A percentile compares a stretch with the other conserved stretches of the same genome.
These are phyloP conservation scores for Colletotrichum plurivorum DNA, from an alignment of 2,329 filamentous ascomycete species.

Conservation along the genomic window DNA sequence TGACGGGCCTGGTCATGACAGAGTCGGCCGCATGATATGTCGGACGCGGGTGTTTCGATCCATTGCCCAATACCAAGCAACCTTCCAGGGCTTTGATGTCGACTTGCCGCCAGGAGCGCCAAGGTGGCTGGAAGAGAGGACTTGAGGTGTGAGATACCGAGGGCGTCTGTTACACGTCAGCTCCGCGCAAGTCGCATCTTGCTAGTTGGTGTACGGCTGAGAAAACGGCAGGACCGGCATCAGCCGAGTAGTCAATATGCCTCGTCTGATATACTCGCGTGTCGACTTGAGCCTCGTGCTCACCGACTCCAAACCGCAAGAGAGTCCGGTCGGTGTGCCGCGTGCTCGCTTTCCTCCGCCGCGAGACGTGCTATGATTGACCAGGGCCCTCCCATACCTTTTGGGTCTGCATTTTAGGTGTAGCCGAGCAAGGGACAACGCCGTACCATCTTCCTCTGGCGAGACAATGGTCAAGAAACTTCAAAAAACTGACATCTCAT, in stretches of 20 bases:
- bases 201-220: neutral
- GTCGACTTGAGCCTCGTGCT: conserved; percentile 19
- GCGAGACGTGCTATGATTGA: neutral
- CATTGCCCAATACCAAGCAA: conserved; percentile 5
- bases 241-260: neutral
- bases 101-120: conserved; percentile 1
- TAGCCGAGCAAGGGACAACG: too few relatives aligned
- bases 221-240: neutral
- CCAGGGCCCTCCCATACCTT: too few relatives aligned
- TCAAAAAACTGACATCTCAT: neutral
- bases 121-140: neutral
- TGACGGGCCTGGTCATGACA: neutral
- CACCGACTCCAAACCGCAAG: neutral
- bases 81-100: conserved; percentile 18
- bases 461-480: neutral
- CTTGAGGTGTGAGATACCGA: neutral
- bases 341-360: neutral
- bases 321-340: neutral
- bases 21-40: neutral
- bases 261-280: conserved; percentile 22
- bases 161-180: conserved; percentile 1
- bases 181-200: neutral
- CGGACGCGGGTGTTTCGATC: conserved; percentile 6
- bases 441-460: neutral
- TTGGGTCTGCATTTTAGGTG: too few relatives aligned